Percentiles rank a stretch among this genome's conserved stretches.
Evolutionary conservation across 164 flowering plant species (phyloP).

Genomic region (Dillenia suffruticosa): DNA sequence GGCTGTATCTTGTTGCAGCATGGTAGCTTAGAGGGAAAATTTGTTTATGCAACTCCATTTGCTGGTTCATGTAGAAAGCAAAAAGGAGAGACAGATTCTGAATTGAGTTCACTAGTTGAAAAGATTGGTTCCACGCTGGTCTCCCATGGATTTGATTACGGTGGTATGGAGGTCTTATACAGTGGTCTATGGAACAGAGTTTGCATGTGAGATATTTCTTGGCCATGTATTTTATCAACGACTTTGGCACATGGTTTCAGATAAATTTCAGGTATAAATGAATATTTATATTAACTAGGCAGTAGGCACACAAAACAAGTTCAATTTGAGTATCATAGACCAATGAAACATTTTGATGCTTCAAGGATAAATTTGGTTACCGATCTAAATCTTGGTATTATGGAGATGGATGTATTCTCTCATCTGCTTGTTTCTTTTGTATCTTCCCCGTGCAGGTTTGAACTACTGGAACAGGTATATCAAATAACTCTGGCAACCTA

Average conservation of each 20-base stretch:
- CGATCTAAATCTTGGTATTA: too few species aligned
- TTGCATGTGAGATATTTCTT: conserved; percentile 84
- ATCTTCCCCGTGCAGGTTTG: conserved; percentile 56
- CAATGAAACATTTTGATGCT: too few species aligned
- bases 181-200: conserved; percentile 92
- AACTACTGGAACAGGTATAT: conserved; percentile 75
- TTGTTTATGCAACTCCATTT: conserved; percentile 93
- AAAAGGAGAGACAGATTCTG: conserved; percentile 26
- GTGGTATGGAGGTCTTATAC: conserved; percentile 77
- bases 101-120: conserved; percentile 66
- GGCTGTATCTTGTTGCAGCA: conserved; percentile 42
- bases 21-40: conserved; percentile 75
- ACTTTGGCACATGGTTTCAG: conserved; percentile 96
- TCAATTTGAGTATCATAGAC: not conserved
- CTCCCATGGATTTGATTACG: conserved; percentile 70
- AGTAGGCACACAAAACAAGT: too few species aligned
- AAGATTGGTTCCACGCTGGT: conserved; percentile 67
- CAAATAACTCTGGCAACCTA: conserved; percentile 80
- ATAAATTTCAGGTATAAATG: conserved; percentile 20
- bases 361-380: too few species aligned
- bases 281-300: not conserved
- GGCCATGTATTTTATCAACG: conserved; percentile 99
- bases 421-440: not conserved
- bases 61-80: conserved; percentile 35
- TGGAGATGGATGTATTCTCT: too few species aligned